These are phyloP conservation scores for Chaetomidium leptoderma DNA, from an alignment of 495 filamentous ascomycete genomes.

Conservation along the genomic window DNA sequence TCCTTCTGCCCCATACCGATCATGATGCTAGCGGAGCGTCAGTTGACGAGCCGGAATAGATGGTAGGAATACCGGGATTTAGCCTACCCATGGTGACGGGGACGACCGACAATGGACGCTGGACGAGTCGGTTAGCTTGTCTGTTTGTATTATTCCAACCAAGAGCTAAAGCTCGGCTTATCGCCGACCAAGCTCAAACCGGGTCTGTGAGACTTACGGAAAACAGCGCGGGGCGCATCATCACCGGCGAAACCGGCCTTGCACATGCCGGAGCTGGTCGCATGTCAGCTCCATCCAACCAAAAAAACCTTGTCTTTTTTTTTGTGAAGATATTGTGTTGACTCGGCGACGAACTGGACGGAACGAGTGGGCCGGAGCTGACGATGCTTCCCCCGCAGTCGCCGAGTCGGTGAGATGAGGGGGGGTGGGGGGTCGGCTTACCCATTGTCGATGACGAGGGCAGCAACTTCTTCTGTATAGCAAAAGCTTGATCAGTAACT, in stretches of 20 bases:
- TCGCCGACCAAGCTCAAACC: constrained; percentile 1
- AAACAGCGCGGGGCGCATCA: constrained; percentile 98
- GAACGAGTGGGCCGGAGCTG: constrained; percentile 15
- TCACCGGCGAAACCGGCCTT: constrained; percentile 99
- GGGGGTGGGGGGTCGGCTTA: constrained; percentile 51
- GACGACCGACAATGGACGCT: constrained; percentile 99
- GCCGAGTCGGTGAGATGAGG: constrained; percentile 32
- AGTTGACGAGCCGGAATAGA: constrained; percentile 12
- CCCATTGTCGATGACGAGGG: constrained; percentile 99
- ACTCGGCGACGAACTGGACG: constrained; percentile 1
- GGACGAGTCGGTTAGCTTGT: constrained; percentile 26
- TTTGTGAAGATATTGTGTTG: constrained; percentile 14
- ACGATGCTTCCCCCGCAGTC: constrained; percentile 20
- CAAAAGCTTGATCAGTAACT: constrained; percentile 50
- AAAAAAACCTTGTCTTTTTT: constrained; percentile 9
- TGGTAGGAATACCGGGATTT: constrained; percentile 7
- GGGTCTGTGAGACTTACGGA: constrained; percentile 75
- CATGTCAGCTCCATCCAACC: constrained; percentile 45
- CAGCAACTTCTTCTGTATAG: constrained; percentile 93
- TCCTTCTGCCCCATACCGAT: constrained; percentile 99
- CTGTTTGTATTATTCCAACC: background rate
- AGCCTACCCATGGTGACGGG: constrained; percentile 98
- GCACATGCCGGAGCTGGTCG: constrained; percentile 96
- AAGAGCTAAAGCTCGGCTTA: constrained; percentile 10
- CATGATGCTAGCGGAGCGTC: constrained; percentile 75